Base-by-base conservation (phyloP, 352 stramenopile genomes). In the Phytophthora foliorum region DNA sequence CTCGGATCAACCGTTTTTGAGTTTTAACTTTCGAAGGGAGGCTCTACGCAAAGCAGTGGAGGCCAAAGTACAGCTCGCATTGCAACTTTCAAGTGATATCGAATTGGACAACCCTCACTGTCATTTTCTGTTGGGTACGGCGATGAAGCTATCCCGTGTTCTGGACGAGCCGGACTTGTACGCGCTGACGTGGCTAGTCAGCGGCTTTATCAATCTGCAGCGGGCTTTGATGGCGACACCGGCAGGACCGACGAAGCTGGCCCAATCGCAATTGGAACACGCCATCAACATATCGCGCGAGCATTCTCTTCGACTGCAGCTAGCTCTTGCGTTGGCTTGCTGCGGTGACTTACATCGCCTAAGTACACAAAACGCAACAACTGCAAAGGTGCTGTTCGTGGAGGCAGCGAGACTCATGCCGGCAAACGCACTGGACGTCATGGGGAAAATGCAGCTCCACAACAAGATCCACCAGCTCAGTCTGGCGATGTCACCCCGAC, bases 111-210 rank as follows among this genome's bases (percentile, higher is more conserved):
- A 81, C 8, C 38, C 67, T n/a, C 64, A 72, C 3, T 74, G 71
- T 29, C 55, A 77, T 39, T 71, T 70, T 19, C 38, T 85, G 0
- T 57, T 88, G 3, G 72, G 72, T 22, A 82, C 74, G 34, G 74
- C 79, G 3, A 82, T 81, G 76, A 67, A 80, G 41, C 31, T 83
- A 3, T 56, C 79, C 0, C 52, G 64, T 25, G 67, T 71, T 9
- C 68, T 88, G 0, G 76, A 88, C 34, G 79, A 88, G 19, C 79
- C 79, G 0, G 79, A 88, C 56, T 52, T 88, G 38, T 52, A 70
- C 34, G 66, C 74, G 4, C 70, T 88, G 34, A 74, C 79, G 44
- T 88, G 74, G 79, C 65, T 88, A 32, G 65, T 71, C 3, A 84
- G 77, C 32, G 79, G 73, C 0, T 84, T 79, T 58, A 78, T 86